Conservation (phyloP, 371 early-diverging fungal genomes). For the Rhizomucor pusillus region DNA sequence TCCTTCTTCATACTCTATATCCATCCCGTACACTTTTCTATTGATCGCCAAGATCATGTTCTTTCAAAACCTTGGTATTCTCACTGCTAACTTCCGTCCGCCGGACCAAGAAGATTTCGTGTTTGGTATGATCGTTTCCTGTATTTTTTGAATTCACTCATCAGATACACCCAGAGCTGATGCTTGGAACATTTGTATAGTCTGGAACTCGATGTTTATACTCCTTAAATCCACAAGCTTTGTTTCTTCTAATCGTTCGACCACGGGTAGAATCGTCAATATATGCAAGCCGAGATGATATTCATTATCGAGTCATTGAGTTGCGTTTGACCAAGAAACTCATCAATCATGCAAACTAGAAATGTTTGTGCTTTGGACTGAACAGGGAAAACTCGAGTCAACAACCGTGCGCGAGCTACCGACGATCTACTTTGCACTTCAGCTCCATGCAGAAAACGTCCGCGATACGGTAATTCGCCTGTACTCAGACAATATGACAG, state of each 20-base stretch:
- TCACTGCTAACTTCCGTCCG: constrained; percentile 66
- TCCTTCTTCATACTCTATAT: constrained; percentile 56
- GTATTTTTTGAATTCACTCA: constrained; percentile 70
- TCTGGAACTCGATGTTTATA: constrained; percentile 70
- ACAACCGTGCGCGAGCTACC: constrained; percentile 25
- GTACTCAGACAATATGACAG: constrained; percentile 21
- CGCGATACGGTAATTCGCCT: constrained; percentile 8
- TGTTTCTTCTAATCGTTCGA: constrained; percentile 46
- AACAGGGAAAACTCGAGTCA: constrained; percentile 7
- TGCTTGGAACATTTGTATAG: constrained; percentile 76
- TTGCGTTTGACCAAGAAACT: constrained; percentile 78
- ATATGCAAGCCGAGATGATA: constrained; percentile 77
- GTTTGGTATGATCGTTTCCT: constrained; percentile 66
- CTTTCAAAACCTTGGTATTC: constrained; percentile 65
- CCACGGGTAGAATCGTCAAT: constrained; percentile 51
- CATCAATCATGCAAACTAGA: too few species aligned
- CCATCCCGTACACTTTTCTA: constrained; percentile 68
- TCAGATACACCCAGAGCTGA: constrained; percentile 78
- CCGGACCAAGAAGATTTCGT: constrained; percentile 72
- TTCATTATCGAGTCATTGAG: constrained; percentile 68
- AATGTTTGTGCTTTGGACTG: constrained; percentile 17
- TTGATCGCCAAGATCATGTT: constrained; percentile 76
- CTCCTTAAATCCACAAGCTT: constrained; percentile 49
- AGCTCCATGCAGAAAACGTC: constrained; percentile 9
- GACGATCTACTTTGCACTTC: constrained; percentile 14